phyloP scores from a whole-genome alignment of 1,284 basidiomycete genomes.

The Fistulinella cinereoalba region DNA sequence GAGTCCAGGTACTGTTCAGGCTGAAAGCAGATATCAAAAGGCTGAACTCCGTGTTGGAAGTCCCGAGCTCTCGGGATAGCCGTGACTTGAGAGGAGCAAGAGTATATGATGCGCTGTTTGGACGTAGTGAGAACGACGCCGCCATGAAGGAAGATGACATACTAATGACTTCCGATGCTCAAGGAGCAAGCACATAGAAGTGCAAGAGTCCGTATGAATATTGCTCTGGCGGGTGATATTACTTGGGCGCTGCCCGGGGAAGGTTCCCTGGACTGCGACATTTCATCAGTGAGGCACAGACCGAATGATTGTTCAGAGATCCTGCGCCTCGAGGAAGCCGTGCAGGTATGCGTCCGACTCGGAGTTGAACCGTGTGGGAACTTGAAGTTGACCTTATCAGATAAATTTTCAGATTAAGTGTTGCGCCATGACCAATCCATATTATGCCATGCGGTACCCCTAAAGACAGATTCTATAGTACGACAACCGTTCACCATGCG shows the following conservation, averaged over 20 bases:
- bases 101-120: conserved; percentile 60
- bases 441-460: conserved; percentile 7
- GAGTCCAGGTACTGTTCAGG: conserved; percentile 80
- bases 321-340: no score
- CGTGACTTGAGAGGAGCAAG: conserved; percentile 74
- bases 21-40: conserved; percentile 72
- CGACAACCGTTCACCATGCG: background rate
- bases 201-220: conserved; percentile 56
- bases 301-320: no score
- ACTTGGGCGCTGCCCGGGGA: conserved; percentile 4
- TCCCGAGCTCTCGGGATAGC: conserved; percentile 68
- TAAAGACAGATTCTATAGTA: background rate
- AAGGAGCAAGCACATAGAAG: conserved; percentile 72
- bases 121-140: conserved; percentile 3
- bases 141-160: conserved; percentile 23
- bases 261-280: background rate
- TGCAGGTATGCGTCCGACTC: background rate
- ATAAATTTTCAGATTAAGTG: conserved; percentile 19
- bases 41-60: conserved; percentile 74
- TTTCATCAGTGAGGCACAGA: no score
- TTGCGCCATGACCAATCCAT: conserved; percentile 19
- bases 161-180: conserved; percentile 77
- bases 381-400: conserved; percentile 19
- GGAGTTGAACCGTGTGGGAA: background rate
- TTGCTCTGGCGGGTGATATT: conserved; percentile 35